phyloP scores from a whole-genome alignment of 2,329 filamentous ascomycete genomes.

The Venturiaceae sp. region DNA sequence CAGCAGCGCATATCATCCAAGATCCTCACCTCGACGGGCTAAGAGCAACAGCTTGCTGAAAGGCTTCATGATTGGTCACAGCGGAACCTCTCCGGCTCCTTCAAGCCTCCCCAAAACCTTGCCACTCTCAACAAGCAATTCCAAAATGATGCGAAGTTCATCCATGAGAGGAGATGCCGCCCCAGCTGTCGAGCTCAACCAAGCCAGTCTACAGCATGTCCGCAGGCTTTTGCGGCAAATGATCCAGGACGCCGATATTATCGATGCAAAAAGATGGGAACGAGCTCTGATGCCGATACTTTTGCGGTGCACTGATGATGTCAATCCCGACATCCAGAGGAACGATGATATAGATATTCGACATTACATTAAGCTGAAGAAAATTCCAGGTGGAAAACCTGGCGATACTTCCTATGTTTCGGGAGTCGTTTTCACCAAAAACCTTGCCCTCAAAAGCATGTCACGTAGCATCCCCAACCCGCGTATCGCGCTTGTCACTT shows the following conservation, averaged over 20 bases:
- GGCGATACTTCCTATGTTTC: constrained; percentile 94
- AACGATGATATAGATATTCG: constrained; percentile 96
- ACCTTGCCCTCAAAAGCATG: constrained; percentile 94
- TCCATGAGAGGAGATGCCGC: constrained; percentile 68
- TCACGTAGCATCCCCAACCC: constrained; percentile 74
- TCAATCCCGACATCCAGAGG: constrained; percentile 80
- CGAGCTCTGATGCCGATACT: constrained; percentile 84
- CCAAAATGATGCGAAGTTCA: constrained; percentile 51
- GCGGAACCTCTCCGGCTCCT: constrained; percentile 2
- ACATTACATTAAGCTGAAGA: constrained; percentile 95
- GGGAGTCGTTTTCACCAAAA: constrained; percentile 95
- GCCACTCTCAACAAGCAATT: constrained; percentile 12
- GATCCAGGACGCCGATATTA: constrained; percentile 64
- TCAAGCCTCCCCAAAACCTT: constrained; percentile 33
- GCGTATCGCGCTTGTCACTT: constrained; percentile 84
- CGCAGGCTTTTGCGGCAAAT: constrained; percentile 76
- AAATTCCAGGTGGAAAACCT: constrained; percentile 82
- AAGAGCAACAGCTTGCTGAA: constrained; percentile 44
- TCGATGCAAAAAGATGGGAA: constrained; percentile 72
- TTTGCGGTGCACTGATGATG: constrained; percentile 83
- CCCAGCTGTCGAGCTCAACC: constrained; percentile 74
- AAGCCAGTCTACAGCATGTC: constrained; percentile 80
- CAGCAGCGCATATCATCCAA: constrained; percentile 59
- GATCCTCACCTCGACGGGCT: constrained; percentile 60
- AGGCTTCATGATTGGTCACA: constrained; percentile 24